These are phyloP conservation scores for Zygosaccharomyces pseudobailii DNA, from an alignment of 1,139 yeast genomes.

Conservation along the genomic window DNA sequence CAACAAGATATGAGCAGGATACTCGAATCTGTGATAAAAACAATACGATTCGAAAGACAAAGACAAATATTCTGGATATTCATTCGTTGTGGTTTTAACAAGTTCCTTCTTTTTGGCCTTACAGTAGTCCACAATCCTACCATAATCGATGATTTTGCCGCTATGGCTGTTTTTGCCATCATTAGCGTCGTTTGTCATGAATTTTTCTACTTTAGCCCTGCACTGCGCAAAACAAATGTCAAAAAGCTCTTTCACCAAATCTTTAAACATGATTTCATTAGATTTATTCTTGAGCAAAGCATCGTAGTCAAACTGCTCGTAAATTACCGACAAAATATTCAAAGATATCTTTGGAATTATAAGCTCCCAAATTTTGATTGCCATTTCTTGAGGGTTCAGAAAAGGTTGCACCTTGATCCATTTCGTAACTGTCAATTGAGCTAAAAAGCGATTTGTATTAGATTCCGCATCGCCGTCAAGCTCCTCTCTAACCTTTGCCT, in stretches of 20 bases:
- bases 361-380: conserved; percentile 26
- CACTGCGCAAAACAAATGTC: conserved; percentile 25
- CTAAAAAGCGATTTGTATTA: conserved; percentile 13
- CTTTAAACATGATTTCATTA: conserved; percentile 23
- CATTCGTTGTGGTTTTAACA: conserved; percentile 22
- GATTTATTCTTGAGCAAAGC: conserved; percentile 19
- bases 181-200: conserved; percentile 2
- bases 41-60: conserved; percentile 33
- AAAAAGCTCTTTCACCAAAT: conserved; percentile 26
- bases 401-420: conserved; percentile 18
- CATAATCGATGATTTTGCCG: conserved; percentile 14
- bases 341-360: conserved; percentile 29
- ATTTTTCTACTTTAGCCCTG: conserved; percentile 15
- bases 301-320: conserved; percentile 29
- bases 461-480: conserved; percentile 13
- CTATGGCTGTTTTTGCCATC: background rate
- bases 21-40: conserved; percentile 30
- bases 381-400: conserved; percentile 19
- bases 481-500: conserved; percentile 10
- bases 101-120: conserved; percentile 21
- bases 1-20: conserved; percentile 29
- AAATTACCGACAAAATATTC: conserved; percentile 28
- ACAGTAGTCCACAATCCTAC: conserved; percentile 17
- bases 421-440: conserved; percentile 17
- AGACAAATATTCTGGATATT: conserved; percentile 30